These are phyloP conservation scores for Megacollybia marginata DNA, from an alignment of 768 basidiomycete genomes.

Conservation along the genomic window DNA sequence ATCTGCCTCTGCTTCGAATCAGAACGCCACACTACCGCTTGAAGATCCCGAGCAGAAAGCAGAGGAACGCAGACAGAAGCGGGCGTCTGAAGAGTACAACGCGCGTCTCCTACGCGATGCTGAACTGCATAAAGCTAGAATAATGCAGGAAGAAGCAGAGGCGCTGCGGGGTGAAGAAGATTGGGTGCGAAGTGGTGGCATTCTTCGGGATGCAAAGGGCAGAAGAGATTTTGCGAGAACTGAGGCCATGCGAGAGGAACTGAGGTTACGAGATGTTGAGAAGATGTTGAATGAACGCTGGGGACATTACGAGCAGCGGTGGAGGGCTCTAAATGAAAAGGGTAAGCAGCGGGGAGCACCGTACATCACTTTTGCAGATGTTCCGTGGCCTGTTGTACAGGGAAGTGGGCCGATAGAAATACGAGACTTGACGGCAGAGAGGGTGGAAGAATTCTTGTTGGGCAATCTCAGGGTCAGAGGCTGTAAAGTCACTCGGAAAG, in stretches of 20 bases:
- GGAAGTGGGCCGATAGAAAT: constrained; percentile 12
- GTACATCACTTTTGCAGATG: constrained; percentile 35
- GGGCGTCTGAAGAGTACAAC: not conserved
- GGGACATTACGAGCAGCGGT: constrained; percentile 46
- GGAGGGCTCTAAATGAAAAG: constrained; percentile 33
- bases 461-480: constrained; percentile 34
- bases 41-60: not conserved
- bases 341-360: constrained; percentile 4
- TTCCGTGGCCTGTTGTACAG: constrained; percentile 54
- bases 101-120: not conserved
- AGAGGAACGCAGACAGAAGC: not conserved
- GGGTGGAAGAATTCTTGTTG: constrained; percentile 45
- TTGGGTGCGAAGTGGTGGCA: constrained; percentile 54
- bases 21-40: not conserved
- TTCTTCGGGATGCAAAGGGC: constrained; percentile 43
- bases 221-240: constrained; percentile 45
- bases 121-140: constrained; percentile 12
- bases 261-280: constrained; percentile 37
- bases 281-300: constrained; percentile 30
- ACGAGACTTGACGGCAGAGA: constrained; percentile 26
- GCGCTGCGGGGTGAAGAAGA: constrained; percentile 44
- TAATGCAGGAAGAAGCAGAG: constrained; percentile 30
- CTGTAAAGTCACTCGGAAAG: constrained; percentile 35
- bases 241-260: constrained; percentile 37
- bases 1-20: not conserved